A percentile compares a stretch with the other conserved stretches of the same genome.
These are phyloP conservation scores for Aphanomyces cochlioides DNA, from an alignment of 352 stramenopile genomes.

Conservation along the genomic window DNA sequence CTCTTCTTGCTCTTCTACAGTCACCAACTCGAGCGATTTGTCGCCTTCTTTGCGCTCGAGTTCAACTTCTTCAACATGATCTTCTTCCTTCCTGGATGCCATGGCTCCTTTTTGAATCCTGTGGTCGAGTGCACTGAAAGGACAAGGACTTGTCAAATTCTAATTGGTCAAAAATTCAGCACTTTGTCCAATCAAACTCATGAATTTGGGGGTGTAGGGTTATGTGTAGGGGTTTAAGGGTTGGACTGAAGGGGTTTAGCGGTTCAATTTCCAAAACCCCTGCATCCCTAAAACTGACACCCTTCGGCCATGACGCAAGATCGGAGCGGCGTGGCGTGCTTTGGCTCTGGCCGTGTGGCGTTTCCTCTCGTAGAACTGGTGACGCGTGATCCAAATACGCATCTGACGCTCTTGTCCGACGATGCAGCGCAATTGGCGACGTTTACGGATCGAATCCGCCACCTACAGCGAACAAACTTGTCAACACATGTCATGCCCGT, in stretches of 20 bases:
- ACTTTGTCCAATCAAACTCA: conserved; percentile 4
- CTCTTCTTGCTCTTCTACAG: conserved; percentile 53
- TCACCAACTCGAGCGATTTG: conserved; percentile 26
- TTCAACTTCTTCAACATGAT: conserved; percentile 20
- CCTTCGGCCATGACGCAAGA: too few relatives aligned
- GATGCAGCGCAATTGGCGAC: conserved; percentile 36
- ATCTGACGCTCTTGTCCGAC: conserved; percentile 36
- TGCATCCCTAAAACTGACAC: neutral
- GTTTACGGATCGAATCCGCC: conserved; percentile 34
- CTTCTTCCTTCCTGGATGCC: neutral
- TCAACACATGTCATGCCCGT: conserved; percentile 33
- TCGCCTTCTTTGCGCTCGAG: conserved; percentile 20
- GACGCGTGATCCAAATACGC: conserved; percentile 32
- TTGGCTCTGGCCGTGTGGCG: conserved; percentile 48
- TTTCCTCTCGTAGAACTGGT: conserved; percentile 43
- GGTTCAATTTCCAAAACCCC: neutral
- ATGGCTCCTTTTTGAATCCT: conserved; percentile 15
- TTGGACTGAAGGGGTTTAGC: too few relatives aligned
- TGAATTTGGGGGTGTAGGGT: too few relatives aligned
- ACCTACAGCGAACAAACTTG: conserved; percentile 19
- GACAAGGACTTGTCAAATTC: neutral
- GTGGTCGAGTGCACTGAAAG: neutral
- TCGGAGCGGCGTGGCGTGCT: conserved; percentile 37
- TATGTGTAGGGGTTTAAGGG: too few relatives aligned
- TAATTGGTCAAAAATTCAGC: neutral